These are phyloP conservation scores for Thraustochytrium sp. DNA, from an alignment of 352 stramenopile genomes.

Conservation along the genomic window DNA sequence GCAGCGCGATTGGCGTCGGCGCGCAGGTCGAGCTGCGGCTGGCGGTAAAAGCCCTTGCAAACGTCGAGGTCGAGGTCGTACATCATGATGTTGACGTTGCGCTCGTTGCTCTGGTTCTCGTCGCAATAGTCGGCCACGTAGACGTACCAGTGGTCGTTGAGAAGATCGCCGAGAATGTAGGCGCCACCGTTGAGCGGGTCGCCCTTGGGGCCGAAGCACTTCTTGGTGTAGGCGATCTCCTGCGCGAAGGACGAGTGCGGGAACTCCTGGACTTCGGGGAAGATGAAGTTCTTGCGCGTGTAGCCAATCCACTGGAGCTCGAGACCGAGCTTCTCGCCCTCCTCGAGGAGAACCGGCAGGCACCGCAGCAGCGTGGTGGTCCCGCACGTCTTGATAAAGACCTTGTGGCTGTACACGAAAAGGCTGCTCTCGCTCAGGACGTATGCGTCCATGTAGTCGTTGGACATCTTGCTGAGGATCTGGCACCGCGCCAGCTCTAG, in stretches of 20 bases:
- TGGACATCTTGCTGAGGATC: slow-evolving; percentile 91
- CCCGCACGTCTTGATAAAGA: slow-evolving; percentile 99
- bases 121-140: slow-evolving; percentile 84
- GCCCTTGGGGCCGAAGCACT: slow-evolving; percentile 20
- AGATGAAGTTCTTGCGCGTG: slow-evolving; percentile 97
- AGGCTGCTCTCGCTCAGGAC: slow-evolving; percentile 89
- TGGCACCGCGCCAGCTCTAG: slow-evolving; percentile 88
- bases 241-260: slow-evolving; percentile 92
- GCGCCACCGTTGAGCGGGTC: slow-evolving; percentile 59
- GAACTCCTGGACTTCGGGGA: slow-evolving; percentile 94
- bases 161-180: slow-evolving; percentile 83
- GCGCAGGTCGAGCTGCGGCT: slow-evolving; percentile 59
- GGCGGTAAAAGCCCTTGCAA: slow-evolving; percentile 69
- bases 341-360: slow-evolving; percentile 73
- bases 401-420: slow-evolving; percentile 97
- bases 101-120: slow-evolving; percentile 55
- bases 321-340: slow-evolving; percentile 70
- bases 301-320: slow-evolving; percentile 98
- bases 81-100: slow-evolving; percentile 69
- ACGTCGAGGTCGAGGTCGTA: slow-evolving; percentile 76
- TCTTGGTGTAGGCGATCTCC: slow-evolving; percentile 57
- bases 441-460: slow-evolving; percentile 65
- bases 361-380: slow-evolving; percentile 94
- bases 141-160: slow-evolving; percentile 98
- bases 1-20: slow-evolving; percentile 55